Percentiles rank a stretch among this genome's conserved stretches.
These are phyloP conservation scores for Evernia prunastri DNA, from an alignment of 495 filamentous ascomycete species.

Conservation along the genomic window DNA sequence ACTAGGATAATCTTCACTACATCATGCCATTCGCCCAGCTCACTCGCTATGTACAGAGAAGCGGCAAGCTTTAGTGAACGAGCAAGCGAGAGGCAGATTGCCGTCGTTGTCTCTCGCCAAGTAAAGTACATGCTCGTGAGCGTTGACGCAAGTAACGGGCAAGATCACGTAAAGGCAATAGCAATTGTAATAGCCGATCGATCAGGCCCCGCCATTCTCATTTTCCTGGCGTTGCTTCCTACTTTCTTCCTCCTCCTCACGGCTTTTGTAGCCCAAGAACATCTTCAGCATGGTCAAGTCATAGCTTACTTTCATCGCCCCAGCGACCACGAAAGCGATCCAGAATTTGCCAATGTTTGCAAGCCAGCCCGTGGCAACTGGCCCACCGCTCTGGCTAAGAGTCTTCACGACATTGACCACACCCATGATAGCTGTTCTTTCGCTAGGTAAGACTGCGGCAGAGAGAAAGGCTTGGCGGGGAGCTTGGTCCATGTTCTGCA, in stretches of 20 bases:
- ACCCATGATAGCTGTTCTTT: constrained; percentile 75
- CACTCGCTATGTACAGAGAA: too few species aligned
- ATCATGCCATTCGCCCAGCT: neutral
- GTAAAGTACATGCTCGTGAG: too few species aligned
- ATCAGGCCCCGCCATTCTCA: neutral
- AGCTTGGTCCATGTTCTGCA: constrained; percentile 75
- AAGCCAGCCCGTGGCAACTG: constrained; percentile 63
- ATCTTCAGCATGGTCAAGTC: constrained; percentile 67
- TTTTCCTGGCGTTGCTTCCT: constrained; percentile 7
- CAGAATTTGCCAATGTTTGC: constrained; percentile 58
- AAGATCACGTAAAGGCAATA: neutral
- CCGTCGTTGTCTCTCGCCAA: too few species aligned
- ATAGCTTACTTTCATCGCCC: constrained; percentile 61
- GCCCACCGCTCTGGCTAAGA: constrained; percentile 54
- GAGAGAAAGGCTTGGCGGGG: constrained; percentile 76
- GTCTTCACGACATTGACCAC: constrained; percentile 64
- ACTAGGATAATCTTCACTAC: too few species aligned
- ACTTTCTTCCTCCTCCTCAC: constrained; percentile 21
- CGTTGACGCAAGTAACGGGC: too few species aligned
- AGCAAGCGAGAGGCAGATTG: too few species aligned
- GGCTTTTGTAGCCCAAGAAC: constrained; percentile 45
- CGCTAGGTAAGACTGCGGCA: constrained; percentile 59
- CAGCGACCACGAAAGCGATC: constrained; percentile 65
- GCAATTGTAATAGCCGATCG: neutral
- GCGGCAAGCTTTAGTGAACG: too few species aligned